A percentile compares a stretch with the other conserved stretches of the same genome.
phyloP scores from a whole-genome alignment of 2,329 filamentous ascomycete genomes.

The Cladobotryum protrusum region DNA sequence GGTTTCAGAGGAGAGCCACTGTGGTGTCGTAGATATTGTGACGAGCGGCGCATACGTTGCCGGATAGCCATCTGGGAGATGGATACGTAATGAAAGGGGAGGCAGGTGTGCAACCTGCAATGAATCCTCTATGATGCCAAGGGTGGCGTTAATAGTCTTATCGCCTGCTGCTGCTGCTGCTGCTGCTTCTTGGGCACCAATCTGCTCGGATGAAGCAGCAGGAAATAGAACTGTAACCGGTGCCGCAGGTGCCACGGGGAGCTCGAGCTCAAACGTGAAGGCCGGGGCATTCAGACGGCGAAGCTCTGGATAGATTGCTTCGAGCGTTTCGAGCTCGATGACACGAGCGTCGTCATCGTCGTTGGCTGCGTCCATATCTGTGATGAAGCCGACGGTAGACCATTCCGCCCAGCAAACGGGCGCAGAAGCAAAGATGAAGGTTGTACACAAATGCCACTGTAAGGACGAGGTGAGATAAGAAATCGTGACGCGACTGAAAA shows the following conservation, averaged over 20 bases:
- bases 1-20: constrained; percentile 48
- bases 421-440: no score
- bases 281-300: constrained; percentile 32
- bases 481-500: no score
- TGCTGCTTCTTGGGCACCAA: neutral
- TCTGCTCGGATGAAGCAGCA: constrained; percentile 24
- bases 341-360: constrained; percentile 52
- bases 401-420: constrained; percentile 2
- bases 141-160: neutral
- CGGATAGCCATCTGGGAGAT: constrained; percentile 54
- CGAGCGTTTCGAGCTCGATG: constrained; percentile 54
- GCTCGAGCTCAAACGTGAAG: constrained; percentile 49
- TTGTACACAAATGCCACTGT: no score
- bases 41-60: constrained; percentile 44
- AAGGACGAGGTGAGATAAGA: no score
- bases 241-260: constrained; percentile 49
- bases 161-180: neutral
- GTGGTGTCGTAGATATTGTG: constrained; percentile 45
- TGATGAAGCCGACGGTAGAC: neutral
- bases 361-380: constrained; percentile 34
- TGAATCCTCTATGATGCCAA: constrained; percentile 31
- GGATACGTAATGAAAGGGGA: constrained; percentile 46
- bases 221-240: constrained; percentile 54
- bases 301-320: constrained; percentile 63
- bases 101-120: constrained; percentile 53